Conservation (phyloP, 1,139 yeast species). For the Kodamaea arcana region DNA sequence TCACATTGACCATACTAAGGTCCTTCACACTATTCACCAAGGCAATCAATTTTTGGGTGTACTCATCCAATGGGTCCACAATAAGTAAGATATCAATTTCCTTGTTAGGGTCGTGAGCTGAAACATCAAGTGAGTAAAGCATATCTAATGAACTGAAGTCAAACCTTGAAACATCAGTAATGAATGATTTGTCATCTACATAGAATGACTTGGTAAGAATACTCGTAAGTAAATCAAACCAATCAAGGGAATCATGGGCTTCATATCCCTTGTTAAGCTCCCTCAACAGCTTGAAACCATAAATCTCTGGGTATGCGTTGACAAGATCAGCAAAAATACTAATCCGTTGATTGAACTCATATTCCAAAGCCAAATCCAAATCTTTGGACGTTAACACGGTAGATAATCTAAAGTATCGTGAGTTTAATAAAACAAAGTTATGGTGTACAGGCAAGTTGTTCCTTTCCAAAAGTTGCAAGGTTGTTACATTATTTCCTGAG, state of each 20-base stretch:
- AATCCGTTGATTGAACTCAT: slow-evolving; percentile 36
- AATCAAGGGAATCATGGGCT: slow-evolving; percentile 25
- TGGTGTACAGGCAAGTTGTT: slow-evolving; percentile 33
- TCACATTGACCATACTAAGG: slow-evolving; percentile 45
- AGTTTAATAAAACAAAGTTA: slow-evolving; percentile 35
- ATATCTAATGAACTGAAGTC: slow-evolving; percentile 34
- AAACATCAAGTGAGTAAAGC: slow-evolving; percentile 28
- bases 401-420: slow-evolving; percentile 37
- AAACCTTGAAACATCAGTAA: slow-evolving; percentile 38
- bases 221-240: slow-evolving; percentile 47
- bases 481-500: not conserved
- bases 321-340: slow-evolving; percentile 27
- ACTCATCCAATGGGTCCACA: slow-evolving; percentile 68
- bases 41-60: slow-evolving; percentile 59
- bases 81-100: slow-evolving; percentile 53
- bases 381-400: slow-evolving; percentile 17
- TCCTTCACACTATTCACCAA: slow-evolving; percentile 43
- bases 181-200: slow-evolving; percentile 31
- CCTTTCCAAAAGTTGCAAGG: slow-evolving; percentile 17
- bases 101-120: slow-evolving; percentile 16
- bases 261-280: slow-evolving; percentile 19
- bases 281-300: slow-evolving; percentile 16
- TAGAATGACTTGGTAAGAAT: slow-evolving; percentile 44
- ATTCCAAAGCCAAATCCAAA: slow-evolving; percentile 27
- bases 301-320: slow-evolving; percentile 27